Conservation (phyloP, 2,329 filamentous ascomycete genomes). For the Ophiostoma ips region DNA sequence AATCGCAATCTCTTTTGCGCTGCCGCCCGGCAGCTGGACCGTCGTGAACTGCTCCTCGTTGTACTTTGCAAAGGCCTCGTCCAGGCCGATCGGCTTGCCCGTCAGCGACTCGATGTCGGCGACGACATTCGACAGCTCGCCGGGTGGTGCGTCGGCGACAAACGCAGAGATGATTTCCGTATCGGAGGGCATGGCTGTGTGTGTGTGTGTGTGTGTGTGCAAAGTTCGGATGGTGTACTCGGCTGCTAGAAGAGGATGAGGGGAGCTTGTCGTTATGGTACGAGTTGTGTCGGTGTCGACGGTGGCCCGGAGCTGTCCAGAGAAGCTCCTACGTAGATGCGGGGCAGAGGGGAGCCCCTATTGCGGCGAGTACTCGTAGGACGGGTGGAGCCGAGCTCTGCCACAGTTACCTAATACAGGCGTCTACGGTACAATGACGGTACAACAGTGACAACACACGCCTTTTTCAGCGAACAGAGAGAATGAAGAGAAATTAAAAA, state of each 20-base stretch:
- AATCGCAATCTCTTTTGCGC: conserved; percentile 65
- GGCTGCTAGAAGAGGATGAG: background rate
- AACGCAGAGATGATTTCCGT: conserved; percentile 64
- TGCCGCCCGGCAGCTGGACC: conserved; percentile 72
- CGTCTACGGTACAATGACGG: background rate
- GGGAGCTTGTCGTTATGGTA: too few species aligned
- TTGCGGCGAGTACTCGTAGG: too few species aligned
- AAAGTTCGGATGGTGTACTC: too few species aligned
- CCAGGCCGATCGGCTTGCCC: conserved; percentile 55
- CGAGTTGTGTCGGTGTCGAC: background rate
- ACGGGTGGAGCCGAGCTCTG: background rate
- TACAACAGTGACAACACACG: background rate
- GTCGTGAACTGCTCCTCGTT: conserved; percentile 90
- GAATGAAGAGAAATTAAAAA: background rate
- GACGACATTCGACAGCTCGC: conserved; percentile 45
- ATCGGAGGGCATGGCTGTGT: conserved; percentile 14
- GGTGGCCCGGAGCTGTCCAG: background rate
- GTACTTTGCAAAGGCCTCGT: conserved; percentile 81
- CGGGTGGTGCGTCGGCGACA: conserved; percentile 84
- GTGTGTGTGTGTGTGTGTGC: conserved; percentile 21
- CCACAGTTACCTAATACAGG: background rate
- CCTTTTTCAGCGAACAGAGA: too few species aligned
- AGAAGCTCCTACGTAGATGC: background rate
- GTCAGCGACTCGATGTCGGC: conserved; percentile 82
- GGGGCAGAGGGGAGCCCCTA: background rate